Evolutionary conservation across 1,284 basidiomycete genomes (phyloP), one percentile per base, ranked within the genome.

Genomic region (Blastosporella zonata): DNA sequence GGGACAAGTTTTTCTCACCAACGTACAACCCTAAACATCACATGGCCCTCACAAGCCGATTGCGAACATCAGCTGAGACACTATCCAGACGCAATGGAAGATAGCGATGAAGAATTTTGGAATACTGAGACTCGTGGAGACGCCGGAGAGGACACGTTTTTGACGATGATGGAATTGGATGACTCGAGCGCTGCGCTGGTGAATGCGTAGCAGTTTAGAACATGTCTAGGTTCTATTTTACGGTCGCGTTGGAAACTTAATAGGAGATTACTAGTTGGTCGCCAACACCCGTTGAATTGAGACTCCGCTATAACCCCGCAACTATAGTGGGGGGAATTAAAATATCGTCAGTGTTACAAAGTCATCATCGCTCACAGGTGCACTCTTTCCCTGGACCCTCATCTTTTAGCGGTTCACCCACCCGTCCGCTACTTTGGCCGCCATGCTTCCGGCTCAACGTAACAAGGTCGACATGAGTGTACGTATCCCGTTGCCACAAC

Each of bases 381-480:
- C 55, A 58, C 53, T 54, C 55, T 52, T 51, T 54, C n/a, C n/a
- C n/a, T n/a, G n/a, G n/a, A 41, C 47, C 41, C 51, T 52, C 49
- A 51, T 55, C 49, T 48, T 9, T 31, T 39, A 57, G 44, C 48
- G 50, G 43, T 52, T 56, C 41, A 17, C 46, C 42, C 55, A 49
- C 46, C 51, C 42, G 36, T 38, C 50, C 46, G 47, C 52, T 52
- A 55, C 40, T 49, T 47, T 46, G 50, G 55, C 50, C 48, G 59
- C 46, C 59, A 94, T 95, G 90, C 78, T 86, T 50, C 92, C 93
- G 46, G 78, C 79, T 55, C 84, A 84, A 74, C 81, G 85, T 62
- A 91, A 93, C 72, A 95, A 95, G 79, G 77, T 95, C 70, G 93
- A 95, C 73, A 81, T 93, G 69, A 90, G 84, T 68, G 91, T 93